Evolutionary conservation across 768 basidiomycete genomes (phyloP).

Genomic region (Calocybe gangraenosa): DNA sequence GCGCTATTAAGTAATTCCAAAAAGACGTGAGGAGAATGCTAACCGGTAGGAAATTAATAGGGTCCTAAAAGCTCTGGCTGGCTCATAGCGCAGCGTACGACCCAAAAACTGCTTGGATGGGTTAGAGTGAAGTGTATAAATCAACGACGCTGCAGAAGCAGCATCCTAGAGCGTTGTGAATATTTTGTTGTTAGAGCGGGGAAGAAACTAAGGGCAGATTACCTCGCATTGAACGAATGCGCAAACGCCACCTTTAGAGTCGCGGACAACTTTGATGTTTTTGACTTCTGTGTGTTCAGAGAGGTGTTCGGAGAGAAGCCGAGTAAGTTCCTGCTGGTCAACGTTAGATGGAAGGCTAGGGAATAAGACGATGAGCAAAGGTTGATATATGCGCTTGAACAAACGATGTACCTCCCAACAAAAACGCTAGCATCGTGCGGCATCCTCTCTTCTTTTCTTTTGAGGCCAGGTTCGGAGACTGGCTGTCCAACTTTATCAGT

Average conservation of each 20-base stretch:
- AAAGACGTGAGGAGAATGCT: constrained; percentile 10
- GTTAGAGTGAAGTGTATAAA: constrained; percentile 53
- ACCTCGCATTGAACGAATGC: constrained; percentile 88
- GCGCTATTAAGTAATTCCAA: background rate
- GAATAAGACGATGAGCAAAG: constrained; percentile 1
- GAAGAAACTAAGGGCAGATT: constrained; percentile 2
- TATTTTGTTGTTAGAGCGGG: constrained; percentile 3
- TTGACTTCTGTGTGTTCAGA: constrained; percentile 62
- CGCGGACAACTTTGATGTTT: constrained; percentile 67
- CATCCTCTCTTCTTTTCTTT: constrained; percentile 41
- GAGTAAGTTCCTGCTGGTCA: constrained; percentile 58
- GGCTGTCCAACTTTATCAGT: constrained; percentile 19
- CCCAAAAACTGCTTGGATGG: constrained; percentile 66
- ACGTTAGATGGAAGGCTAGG: constrained; percentile 66
- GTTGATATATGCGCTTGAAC: background rate
- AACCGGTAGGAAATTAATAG: constrained; percentile 75
- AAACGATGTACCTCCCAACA: constrained; percentile 63
- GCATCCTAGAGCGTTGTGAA: constrained; percentile 44
- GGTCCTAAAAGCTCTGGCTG: constrained; percentile 71
- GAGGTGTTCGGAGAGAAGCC: constrained; percentile 61
- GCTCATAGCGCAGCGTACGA: constrained; percentile 70
- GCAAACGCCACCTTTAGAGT: constrained; percentile 73
- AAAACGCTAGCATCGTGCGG: constrained; percentile 80
- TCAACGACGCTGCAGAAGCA: constrained; percentile 50
- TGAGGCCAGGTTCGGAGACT: constrained; percentile 18